A percentile compares a stretch with the other conserved stretches of the same genome.
phyloP scores from a whole-genome alignment of 2,329 filamentous ascomycete species.

The Calonectria naviculata region DNA sequence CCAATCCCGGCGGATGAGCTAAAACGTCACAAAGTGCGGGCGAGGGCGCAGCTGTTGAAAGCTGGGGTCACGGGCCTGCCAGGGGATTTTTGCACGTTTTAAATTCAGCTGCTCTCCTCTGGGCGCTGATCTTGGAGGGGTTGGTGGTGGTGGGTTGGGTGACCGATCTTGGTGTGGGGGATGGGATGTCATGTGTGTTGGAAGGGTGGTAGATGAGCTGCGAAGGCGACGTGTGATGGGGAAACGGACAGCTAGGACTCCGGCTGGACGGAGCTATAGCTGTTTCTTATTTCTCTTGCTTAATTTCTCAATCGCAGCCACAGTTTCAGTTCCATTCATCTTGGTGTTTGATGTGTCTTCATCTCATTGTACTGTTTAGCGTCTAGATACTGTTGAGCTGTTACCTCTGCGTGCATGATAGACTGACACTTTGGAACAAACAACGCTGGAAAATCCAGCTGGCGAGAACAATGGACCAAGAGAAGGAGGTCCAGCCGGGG shows the following conservation, averaged over 20 bases:
- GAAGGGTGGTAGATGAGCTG: not conserved
- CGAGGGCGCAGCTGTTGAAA: not conserved
- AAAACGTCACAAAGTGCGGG: not conserved
- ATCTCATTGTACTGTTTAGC: not conserved
- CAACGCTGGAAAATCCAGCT: not conserved
- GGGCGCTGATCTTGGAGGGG: not conserved
- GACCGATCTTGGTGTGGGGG: conserved; percentile 6
- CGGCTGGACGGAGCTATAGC: not conserved
- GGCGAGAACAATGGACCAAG: conserved; percentile 30
- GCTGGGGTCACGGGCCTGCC: not conserved
- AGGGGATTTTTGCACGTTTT: not conserved
- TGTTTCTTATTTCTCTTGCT: not conserved
- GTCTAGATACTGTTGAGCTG: not conserved
- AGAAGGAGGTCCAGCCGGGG: conserved; percentile 11
- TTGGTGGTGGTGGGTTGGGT: conserved; percentile 11
- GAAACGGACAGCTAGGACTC: not conserved
- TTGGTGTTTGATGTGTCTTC: not conserved
- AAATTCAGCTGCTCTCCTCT: not conserved
- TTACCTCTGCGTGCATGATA: not conserved
- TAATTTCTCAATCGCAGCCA: not conserved
- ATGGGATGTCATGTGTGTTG: conserved; percentile 6
- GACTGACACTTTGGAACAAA: not conserved
- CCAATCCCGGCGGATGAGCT: not conserved
- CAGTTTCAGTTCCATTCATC: not conserved
- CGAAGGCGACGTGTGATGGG: not conserved